A percentile compares a stretch with the other conserved stretches of the same genome.
Evolutionary conservation across 78 protist species (phyloP).

Genomic region (Tieghemostelium lacteum): DNA sequence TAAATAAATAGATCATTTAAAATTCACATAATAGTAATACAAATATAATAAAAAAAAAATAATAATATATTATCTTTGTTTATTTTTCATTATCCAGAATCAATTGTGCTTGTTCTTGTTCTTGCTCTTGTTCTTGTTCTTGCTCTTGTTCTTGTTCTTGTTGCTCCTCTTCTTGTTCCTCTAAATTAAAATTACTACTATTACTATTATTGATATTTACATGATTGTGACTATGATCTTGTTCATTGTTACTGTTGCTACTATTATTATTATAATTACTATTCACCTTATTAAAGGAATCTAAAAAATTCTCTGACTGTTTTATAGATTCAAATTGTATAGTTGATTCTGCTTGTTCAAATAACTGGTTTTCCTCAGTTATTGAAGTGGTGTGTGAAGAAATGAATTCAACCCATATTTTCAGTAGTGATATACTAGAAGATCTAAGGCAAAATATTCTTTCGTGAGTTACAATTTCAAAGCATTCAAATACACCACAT

Average conservation of each 20-base stretch:
- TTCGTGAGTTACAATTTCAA: slow-evolving; percentile 58
- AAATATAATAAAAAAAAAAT: too few species aligned
- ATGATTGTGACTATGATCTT: too few species aligned
- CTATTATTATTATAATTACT: too few species aligned
- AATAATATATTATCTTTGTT: too few species aligned
- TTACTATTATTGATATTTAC: too few species aligned
- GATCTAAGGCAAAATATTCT: slow-evolving; percentile 47
- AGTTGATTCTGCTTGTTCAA: slow-evolving; percentile 50
- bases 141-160: background rate
- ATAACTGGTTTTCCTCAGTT: slow-evolving; percentile 39
- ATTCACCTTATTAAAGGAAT: too few species aligned
- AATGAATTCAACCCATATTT: slow-evolving; percentile 62
- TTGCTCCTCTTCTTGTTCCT: background rate
- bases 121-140: background rate
- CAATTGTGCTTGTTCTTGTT: background rate
- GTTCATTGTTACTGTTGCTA: too few species aligned
- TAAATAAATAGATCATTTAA: too few species aligned
- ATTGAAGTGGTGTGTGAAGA: slow-evolving; percentile 51
- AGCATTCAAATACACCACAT: slow-evolving; percentile 58
- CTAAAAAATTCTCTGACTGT: slow-evolving; percentile 14
- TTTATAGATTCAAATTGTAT: slow-evolving; percentile 24
- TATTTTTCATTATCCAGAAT: too few species aligned
- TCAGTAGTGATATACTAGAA: slow-evolving; percentile 14
- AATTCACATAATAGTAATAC: too few species aligned
- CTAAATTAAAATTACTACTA: too few species aligned